Evolutionary conservation across 1,139 yeast species (phyloP), one percentile per base, ranked within the genome.

Genomic region (Yamadazyma aaseri): DNA sequence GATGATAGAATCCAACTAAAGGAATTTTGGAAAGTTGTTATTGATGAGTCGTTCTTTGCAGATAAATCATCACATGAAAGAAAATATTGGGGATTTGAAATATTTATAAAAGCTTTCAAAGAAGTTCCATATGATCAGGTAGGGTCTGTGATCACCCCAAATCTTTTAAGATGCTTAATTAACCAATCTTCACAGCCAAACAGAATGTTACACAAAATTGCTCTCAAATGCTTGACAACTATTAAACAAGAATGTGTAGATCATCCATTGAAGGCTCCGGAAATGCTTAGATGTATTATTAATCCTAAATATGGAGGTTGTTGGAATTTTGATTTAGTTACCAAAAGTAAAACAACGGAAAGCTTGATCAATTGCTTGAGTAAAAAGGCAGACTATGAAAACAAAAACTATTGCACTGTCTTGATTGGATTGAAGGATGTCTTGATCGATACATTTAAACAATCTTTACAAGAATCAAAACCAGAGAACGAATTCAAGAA

Each of bases 31-130:
- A 76, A 78, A 46, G 70, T 73, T 3, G 81, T 80, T 6, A 76
- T 90, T 8, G 97, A 90, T 52, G 94, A 87, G 49, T 72, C 83
- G 1, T 76, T 86, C 40, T 90, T 92, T 50, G 66, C 87, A 4
- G 79, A 76, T 20, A 78, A 83, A 44, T 71, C 96, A 0, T 86
- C 96, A 1, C 79, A 81, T 28, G 97, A 90, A 56, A 72, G 96
- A 41, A 92, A 90, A 53, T 86, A 73, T 56, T 76, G 87, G 76
- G 98, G 97, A 0, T 78, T 90, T 49, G 85, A 85, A 47, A 72
- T 90, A 5, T 79, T 90, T 45, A 65, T 60, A 24, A 65, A 73
- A 32, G 70, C 79, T 31, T 55, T 82, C 18, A 46, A 35, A 34
- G 22, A 35, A 1, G 41, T 40, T 6, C 54, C 70, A 0, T 46